A percentile compares a stretch with the other conserved stretches of the same genome.
phyloP scores from a whole-genome alignment of 352 stramenopile species.

The Phytophthora citricola region DNA sequence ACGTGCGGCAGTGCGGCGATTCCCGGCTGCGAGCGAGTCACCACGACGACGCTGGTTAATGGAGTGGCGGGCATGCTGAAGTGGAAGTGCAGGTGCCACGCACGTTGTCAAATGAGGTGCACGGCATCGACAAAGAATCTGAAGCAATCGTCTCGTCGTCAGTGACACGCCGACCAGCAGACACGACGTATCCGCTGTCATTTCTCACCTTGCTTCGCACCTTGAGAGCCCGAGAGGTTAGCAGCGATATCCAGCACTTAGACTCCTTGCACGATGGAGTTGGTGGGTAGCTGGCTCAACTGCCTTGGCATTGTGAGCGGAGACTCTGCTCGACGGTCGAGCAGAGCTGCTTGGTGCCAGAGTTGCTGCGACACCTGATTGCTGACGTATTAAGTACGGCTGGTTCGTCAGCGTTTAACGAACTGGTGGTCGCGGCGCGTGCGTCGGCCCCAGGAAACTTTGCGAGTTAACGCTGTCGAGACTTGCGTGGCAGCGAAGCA shows the following conservation, averaged over 20 bases:
- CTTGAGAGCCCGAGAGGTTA: background rate
- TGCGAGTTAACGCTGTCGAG: background rate
- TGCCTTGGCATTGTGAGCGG: too few species aligned
- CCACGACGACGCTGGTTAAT: conserved; percentile 25
- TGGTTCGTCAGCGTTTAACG: conserved; percentile 9
- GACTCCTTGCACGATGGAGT: too few species aligned
- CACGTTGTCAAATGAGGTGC: conserved; percentile 25
- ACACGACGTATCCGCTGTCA: background rate
- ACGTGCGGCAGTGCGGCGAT: conserved; percentile 34
- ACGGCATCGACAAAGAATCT: conserved; percentile 12
- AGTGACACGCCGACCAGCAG: conserved; percentile 9
- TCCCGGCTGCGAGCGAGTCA: conserved; percentile 20
- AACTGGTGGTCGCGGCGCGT: conserved; percentile 1
- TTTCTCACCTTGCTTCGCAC: background rate
- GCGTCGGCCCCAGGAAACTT: background rate
- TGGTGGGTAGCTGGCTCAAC: too few species aligned
- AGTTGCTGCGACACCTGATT: conserved; percentile 2
- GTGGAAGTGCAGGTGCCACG: conserved; percentile 9
- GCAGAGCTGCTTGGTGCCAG: background rate
- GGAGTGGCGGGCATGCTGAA: conserved; percentile 22
- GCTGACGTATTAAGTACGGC: background rate
- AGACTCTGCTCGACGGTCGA: background rate
- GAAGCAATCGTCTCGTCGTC: conserved; percentile 28
- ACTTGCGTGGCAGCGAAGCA: too few species aligned
- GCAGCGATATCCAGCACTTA: too few species aligned